phyloP scores from a whole-genome alignment of 345 rosid species.

The Carallia brachiata region DNA sequence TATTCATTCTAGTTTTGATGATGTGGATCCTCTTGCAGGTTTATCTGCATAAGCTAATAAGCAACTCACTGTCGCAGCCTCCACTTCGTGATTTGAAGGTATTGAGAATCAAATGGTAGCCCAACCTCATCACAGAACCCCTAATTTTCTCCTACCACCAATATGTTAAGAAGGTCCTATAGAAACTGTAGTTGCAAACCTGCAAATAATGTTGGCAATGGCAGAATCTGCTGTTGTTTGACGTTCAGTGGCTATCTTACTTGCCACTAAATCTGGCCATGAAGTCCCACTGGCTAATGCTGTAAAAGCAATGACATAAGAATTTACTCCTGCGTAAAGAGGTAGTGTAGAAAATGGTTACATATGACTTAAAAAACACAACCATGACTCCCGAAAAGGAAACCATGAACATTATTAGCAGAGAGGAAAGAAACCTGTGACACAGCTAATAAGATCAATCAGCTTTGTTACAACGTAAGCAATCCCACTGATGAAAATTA shows the following conservation, averaged over 20 bases:
- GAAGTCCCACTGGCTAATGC: slow-evolving; percentile 93
- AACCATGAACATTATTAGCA: slow-evolving; percentile 4
- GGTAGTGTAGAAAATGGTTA: not conserved
- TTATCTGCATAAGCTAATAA: no score
- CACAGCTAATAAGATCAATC: slow-evolving; percentile 86
- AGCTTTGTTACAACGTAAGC: slow-evolving; percentile 73
- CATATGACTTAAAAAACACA: not conserved
- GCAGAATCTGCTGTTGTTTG: slow-evolving; percentile 95
- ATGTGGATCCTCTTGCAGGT: no score
- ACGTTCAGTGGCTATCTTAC: slow-evolving; percentile 95
- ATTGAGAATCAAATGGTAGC: no score
- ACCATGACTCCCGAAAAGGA: not conserved
- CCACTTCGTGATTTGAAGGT: not conserved
- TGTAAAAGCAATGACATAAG: slow-evolving; percentile 92
- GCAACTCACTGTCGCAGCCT: no score
- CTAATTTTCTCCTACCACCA: not conserved
- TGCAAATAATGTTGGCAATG: slow-evolving; percentile 96
- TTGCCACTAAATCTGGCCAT: slow-evolving; percentile 96
- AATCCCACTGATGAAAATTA: slow-evolving; percentile 74
- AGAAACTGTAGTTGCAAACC: slow-evolving; percentile 36
- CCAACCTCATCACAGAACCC: no score
- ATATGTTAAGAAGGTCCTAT: not conserved
- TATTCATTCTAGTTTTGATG: no score
- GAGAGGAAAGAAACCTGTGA: slow-evolving; percentile 56
- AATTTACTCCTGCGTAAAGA: slow-evolving; percentile 61